These are phyloP conservation scores for Salinomyces thailandicus DNA, from an alignment of 2,329 filamentous ascomycete species.

Conservation along the genomic window DNA sequence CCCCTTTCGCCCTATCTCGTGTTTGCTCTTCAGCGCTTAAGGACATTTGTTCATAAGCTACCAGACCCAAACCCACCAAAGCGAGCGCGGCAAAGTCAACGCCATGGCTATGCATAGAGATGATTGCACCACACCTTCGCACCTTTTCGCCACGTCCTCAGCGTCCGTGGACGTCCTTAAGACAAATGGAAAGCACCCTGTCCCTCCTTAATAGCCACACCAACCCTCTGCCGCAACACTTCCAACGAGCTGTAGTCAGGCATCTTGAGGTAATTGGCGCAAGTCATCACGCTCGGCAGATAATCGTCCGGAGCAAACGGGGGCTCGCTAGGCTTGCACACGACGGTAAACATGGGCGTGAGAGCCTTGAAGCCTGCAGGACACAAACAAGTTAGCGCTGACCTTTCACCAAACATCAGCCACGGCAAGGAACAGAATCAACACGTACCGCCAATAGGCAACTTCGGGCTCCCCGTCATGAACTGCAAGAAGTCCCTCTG, in stretches of 20 bases:
- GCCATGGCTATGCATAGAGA: too few relatives aligned
- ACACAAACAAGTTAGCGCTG: conserved; percentile 12
- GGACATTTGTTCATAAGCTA: too few relatives aligned
- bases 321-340: conserved; percentile 95
- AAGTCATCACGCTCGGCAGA: conserved; percentile 99
- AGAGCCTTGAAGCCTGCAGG: conserved; percentile 97
- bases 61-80: too few relatives aligned
- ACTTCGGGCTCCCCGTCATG: conserved; percentile 92
- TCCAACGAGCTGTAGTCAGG: conserved; percentile 81
- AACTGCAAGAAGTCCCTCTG: conserved; percentile 94
- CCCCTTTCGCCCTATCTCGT: too few relatives aligned
- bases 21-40: too few relatives aligned
- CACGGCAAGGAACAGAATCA: not conserved
- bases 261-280: conserved; percentile 96
- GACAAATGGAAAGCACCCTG: conserved; percentile 90
- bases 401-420: conserved; percentile 1
- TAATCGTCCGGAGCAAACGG: conserved; percentile 94
- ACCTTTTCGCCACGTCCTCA: too few relatives aligned
- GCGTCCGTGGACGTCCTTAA: too few relatives aligned
- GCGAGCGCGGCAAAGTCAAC: too few relatives aligned
- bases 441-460: conserved; percentile 85
- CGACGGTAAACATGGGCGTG: conserved; percentile 97
- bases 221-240: conserved; percentile 66
- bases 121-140: too few relatives aligned
- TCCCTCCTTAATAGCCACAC: conserved; percentile 82